Evolutionary conservation across 441 rosid species (phyloP), one percentile per base, ranked within the genome.

Genomic region (Geranium incanum): DNA sequence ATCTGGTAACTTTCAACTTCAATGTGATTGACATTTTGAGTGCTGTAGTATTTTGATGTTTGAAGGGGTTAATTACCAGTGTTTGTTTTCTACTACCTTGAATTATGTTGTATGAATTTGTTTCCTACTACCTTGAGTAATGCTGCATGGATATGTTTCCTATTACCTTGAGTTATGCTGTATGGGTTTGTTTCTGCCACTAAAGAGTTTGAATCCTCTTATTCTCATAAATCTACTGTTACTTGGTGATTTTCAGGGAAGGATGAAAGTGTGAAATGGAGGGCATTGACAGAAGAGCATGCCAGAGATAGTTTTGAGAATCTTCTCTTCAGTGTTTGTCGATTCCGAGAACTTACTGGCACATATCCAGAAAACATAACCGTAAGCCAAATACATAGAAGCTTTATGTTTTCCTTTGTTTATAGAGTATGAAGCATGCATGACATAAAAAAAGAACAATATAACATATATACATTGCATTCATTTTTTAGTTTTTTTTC

Each of bases 301-400:
- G 97, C 99, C 6, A 87, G 99, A 77, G 97, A 94, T 81, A 94
- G 99, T 85, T 89, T 92, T 77, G 99, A 94, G 87, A 94, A 94
- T 86, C 92, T 90, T 77, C 97, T 92, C 37, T 94, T 92, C 68
- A 94, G 94, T 43, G 84, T 94, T 0, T 94, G 99, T 74, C 81
- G 97, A 63, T 94, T 94, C 81, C 86, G 97, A 59, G 99, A 94
- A 82, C 97, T 94, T 71, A 90, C 96, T 2, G 99, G 97, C 77
- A 45, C 81, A 73, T 95, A 92, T 79, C 99, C 99, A 57, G 76
- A 82, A 36, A 95, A 92, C 74, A 88, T 95, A 77, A 92, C 99
- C 70, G 99, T 95, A 87, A 87, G 89, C 79, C 63, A 67, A 36
- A 37, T 70, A n/a, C 62, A 11, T 52, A 15, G 4, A 23, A 66